Evolutionary conservation across 2,329 filamentous ascomycete species (phyloP).

Genomic region (Scopulariopsis brevicaulis): DNA sequence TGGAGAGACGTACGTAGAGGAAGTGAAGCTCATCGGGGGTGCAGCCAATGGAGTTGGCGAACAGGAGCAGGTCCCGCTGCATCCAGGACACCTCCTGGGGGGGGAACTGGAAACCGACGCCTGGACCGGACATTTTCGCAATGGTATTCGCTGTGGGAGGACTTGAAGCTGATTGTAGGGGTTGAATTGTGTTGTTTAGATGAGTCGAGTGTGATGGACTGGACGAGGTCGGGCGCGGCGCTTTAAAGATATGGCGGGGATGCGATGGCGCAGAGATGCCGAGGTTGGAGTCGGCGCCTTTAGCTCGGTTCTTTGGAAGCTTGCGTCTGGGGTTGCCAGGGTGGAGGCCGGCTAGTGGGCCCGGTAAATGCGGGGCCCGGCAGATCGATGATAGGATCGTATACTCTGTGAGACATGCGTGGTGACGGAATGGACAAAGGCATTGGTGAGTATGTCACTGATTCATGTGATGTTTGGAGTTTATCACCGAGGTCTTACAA

Average conservation of each 20-base stretch:
- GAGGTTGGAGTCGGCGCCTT: not conserved
- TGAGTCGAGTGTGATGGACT: not conserved
- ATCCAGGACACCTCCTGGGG: conserved; percentile 68
- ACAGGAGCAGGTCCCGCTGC: conserved; percentile 80
- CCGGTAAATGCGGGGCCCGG: not conserved
- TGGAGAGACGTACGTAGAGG: conserved; percentile 57
- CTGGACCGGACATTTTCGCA: conserved; percentile 27
- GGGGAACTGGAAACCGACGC: conserved; percentile 71
- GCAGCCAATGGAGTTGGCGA: conserved; percentile 79
- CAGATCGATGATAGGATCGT: not conserved
- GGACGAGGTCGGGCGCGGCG: not conserved
- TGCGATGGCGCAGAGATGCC: not conserved
- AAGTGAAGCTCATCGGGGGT: conserved; percentile 85
- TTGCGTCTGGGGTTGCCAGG: not conserved
- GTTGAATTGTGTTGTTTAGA: not conserved
- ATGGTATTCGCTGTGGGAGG: not conserved
- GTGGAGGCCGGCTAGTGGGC: not conserved
- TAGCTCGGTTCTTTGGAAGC: not conserved
- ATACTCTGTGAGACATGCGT: too few relatives aligned
- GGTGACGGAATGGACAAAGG: too few relatives aligned
- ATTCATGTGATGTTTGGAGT: too few relatives aligned
- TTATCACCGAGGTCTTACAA: too few relatives aligned
- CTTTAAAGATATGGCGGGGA: not conserved
- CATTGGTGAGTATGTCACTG: too few relatives aligned
- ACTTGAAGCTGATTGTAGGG: not conserved